These are phyloP conservation scores for Bisporella sp. DNA, from an alignment of 2,329 filamentous ascomycete genomes.

Conservation along the genomic window DNA sequence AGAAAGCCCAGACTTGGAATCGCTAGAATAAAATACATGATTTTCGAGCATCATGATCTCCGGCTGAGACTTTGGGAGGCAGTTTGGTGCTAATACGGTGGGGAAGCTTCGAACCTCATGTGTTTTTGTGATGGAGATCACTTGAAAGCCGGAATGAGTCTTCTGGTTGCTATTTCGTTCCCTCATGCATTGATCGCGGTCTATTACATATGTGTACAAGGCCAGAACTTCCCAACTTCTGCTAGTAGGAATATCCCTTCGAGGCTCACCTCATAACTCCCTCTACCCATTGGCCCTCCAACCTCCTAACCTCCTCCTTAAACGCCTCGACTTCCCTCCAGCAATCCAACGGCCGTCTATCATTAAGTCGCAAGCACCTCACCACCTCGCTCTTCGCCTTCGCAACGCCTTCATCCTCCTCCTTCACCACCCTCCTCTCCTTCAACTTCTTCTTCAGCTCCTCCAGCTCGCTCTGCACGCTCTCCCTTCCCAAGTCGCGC, in stretches of 20 bases:
- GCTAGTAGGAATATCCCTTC: too few species aligned
- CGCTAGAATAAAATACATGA: not conserved
- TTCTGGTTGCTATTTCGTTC: too few species aligned
- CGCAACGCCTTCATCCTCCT: conserved; percentile 65
- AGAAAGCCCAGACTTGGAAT: conserved; percentile 1
- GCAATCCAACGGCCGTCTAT: conserved; percentile 85
- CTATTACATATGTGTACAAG: too few species aligned
- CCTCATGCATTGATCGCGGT: too few species aligned
- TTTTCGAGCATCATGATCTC: not conserved
- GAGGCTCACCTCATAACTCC: conserved; percentile 50
- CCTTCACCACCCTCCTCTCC: conserved; percentile 56
- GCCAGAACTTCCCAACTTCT: too few species aligned
- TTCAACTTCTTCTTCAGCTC: conserved; percentile 53
- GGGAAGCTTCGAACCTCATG: too few species aligned
- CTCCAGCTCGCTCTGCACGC: conserved; percentile 53
- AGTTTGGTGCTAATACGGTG: too few species aligned
- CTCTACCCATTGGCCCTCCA: conserved; percentile 86
- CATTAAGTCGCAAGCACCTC: conserved; percentile 74
- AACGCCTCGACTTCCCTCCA: conserved; percentile 90
- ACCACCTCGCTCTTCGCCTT: conserved; percentile 70
- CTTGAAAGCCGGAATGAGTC: not conserved
- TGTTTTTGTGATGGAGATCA: not conserved
- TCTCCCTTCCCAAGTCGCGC: conserved; percentile 33
- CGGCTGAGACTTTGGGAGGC: too few species aligned
- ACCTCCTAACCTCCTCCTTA: conserved; percentile 76